Evolutionary conservation across 176 grass and related monocot genomes (phyloP), one percentile per base, ranked within the genome.

Genomic region (Secale cereale): DNA sequence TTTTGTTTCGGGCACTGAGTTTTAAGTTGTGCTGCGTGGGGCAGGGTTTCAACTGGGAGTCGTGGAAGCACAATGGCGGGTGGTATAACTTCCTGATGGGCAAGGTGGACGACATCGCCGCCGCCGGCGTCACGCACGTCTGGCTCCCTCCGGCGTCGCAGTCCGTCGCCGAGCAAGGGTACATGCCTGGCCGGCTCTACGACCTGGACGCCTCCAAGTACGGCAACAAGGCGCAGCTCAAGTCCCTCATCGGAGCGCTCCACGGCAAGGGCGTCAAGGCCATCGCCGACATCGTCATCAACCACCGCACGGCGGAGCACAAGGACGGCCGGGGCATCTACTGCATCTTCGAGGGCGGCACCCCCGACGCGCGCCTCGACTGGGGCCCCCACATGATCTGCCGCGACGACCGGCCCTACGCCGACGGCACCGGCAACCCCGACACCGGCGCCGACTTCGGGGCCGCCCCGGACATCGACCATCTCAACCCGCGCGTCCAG

Each of bases 1-100:
- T 43, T 43, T 43, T 3, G 40, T 43, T 43, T 43, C 11, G 40
- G 40, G 40, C 8, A 32, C 63, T 22, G 23, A 83, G 8, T 1
- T 27, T 30, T 26, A 3, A 7, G 17, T 15, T 27, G 0, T 71
- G 28, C 20, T n/a, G 29, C 12, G 27, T 27, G 22, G 20, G 5
- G 29, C 83, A 97, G 92, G 95, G 92, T 15, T 97, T 97, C 85
- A 97, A 94, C 79, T 97, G 95, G 95, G 95, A 97, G 39, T 94
- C 92, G n/a, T 97, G 90, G 92, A 97, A 84, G 81, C 90, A 97
- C 65, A 78, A 91, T 40, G 95, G 92, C 3, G 90, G 95, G 1
- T 94, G 89, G 91, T 94, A 97, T 52, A 94, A 91, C 80, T 63
- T 78, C 56, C 62, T 97, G 43, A 93, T 83, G 84, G 37, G 76